Base-by-base conservation (phyloP, 139 green algal genomes). In the Desmodesmus armatus region DNA sequence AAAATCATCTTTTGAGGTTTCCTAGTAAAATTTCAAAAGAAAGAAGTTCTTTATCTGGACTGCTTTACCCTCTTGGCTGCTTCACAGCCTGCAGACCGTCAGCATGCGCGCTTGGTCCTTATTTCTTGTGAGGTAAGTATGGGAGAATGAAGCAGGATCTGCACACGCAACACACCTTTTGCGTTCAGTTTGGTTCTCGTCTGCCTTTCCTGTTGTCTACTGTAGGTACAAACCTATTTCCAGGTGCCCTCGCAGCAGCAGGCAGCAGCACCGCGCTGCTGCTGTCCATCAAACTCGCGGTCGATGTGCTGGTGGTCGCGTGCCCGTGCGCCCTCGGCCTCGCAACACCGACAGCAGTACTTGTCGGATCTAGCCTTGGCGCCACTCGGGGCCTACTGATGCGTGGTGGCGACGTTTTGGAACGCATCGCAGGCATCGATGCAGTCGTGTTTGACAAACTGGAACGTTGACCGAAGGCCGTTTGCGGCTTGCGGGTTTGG, bases 311-410 rank as follows among this genome's bases (percentile, higher is more conserved):
- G 76, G 96, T 99, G 65, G 95, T 99, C 19, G 97, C 97, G 23
- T 99, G 97, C 88, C 97, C 97, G 19, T 99, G 97, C 84, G 97
- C 97, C 0, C 91, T 99, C 51, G 97, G 97, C n/a, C 89, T 99
- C 11, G 97, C 97, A 43, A 98, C 97, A 4, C 97, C 97, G 21
- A 99, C 97, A 19, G 96, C 96, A 0, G 94, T 98, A 53, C 89
- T 99, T 51, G 97, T 99, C 0, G 97, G 92, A 3, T 96, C 93
- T 6, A 93, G 85, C 0, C 47, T 95, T 37, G 95, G 93, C 3
- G 96, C 96, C 17, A 85, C 86, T 51, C 79, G 92, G 31, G 97
- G 97, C 2, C 87, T 99, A 77, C 92, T 99, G 73, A 86, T 98
- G 63, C 85, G 96, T 0, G 94, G 93, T 19, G 97, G 96, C 0